Evolutionary conservation across 768 basidiomycete genomes (phyloP).

Genomic region (Pisolithus orientalis): DNA sequence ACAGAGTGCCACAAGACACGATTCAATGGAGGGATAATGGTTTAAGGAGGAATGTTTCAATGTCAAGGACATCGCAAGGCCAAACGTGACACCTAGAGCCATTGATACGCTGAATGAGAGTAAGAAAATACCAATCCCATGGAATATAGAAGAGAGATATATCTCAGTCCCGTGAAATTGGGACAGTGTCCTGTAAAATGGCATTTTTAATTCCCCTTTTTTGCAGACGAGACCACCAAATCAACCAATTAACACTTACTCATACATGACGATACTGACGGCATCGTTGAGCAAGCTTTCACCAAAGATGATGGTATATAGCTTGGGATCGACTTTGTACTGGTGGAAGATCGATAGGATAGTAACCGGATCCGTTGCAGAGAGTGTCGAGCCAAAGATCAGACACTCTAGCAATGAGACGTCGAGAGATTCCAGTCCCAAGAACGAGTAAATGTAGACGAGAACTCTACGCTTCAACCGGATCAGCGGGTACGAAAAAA

Average conservation of each 20-base stretch:
- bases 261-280: constrained; percentile 99
- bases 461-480: constrained; percentile 65
- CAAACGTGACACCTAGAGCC: constrained; percentile 88
- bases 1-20: constrained; percentile 90
- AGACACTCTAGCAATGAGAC: constrained; percentile 88
- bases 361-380: constrained; percentile 96
- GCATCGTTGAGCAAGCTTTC: constrained; percentile 97
- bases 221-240: background rate
- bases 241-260: constrained; percentile 55
- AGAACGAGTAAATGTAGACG: constrained; percentile 90
- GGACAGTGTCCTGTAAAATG: constrained; percentile 65
- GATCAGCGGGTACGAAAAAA: constrained; percentile 31
- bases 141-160: constrained; percentile 82
- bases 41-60: constrained; percentile 90
- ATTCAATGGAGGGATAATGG: constrained; percentile 89
- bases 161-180: constrained; percentile 90
- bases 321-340: constrained; percentile 96
- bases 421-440: constrained; percentile 86
- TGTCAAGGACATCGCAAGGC: constrained; percentile 83
- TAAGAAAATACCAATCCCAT: constrained; percentile 96
- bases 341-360: constrained; percentile 98
- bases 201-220: constrained; percentile 1
- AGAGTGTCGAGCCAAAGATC: constrained; percentile 92
- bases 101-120: constrained; percentile 93
- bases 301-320: constrained; percentile 96